Evolutionary conservation across 345 rosid species (phyloP), one percentile per base, ranked within the genome.

Genomic region (Geranium rotundifolium): DNA sequence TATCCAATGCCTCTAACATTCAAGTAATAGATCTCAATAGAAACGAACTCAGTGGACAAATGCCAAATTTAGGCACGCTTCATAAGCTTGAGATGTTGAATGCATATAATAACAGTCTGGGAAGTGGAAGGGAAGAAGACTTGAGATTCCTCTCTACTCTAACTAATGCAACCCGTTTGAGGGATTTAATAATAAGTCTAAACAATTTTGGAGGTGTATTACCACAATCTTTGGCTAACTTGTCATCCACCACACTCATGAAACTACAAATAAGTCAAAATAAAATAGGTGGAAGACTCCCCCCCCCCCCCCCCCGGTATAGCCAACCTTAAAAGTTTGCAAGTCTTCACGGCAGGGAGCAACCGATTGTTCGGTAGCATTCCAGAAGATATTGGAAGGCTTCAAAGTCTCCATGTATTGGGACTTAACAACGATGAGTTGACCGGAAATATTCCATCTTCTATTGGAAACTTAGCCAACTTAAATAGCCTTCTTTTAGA

Each of bases 31-130:
- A n/a, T n/a, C 14, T 29, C 1, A 17, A 5, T 31, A 7, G 4
- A 20, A 70, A 56, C 39, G 7, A 19, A 7, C 52, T 70, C 20
- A 7, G 10, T 0, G 65, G 64, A 19, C 9, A 54, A 34, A 4
- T 60, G 13, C 73, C 73, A 13, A 2, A 30, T 27, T 60, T 70
- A 30, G 73, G 65, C 15, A 46, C 29, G 17, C 65, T 65, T 4
- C 12, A 37, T 7, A 60, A 65, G n/a, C 29, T 71, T 15, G 2
- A 57, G 55, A 12, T 54, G 18, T 12, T 56, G 1, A 50, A 20
- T 2, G 55, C 31, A 29, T 18, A 56, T 5, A 49, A 8, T 2
- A 71, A 71, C 29, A 1, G 4, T 54, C 65, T 54, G 5, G 74
- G 62, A 64, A 54, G 29, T 7, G 52, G 29, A 18, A 52, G 23